Evolutionary conservation across 2,329 filamentous ascomycete species (phyloP), one percentile per base, ranked within the genome.

Genomic region (Cladosporium cucumerinum): DNA sequence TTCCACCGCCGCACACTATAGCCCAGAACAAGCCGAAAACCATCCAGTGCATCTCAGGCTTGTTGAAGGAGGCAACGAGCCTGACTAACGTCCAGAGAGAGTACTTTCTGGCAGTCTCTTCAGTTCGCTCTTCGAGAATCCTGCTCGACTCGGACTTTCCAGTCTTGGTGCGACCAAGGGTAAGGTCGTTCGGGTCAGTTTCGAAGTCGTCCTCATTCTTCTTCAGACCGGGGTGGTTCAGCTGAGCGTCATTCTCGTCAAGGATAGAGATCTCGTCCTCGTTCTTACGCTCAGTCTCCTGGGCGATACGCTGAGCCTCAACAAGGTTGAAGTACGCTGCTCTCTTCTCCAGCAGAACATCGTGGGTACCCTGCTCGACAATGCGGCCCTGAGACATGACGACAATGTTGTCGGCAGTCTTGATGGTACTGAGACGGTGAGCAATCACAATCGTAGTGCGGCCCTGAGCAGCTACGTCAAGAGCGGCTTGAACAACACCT

Each of bases 371-470:
- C 77, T 97, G 93, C 78, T 99, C 95, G 14, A 96, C 84, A 66
- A 99, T 96, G n/a, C 84, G 81, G 14, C 95, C 95, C 66, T 88
- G 80, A 5, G 88, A 85, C 89, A 99, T 94, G 68, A 97, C 94
- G 14, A 98, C 91, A 70, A 99, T 99, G 73, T 97, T 97, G 77
- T 98, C 90, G 0, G 94, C 94, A 68, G 93, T 89, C 77, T 88
- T 93, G 80, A 99, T 97, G 6, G 95, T 99, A 0, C 93, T 97
- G 10, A 99, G 83, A 70, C 94, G 89, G 80, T 99, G 95, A 51
- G 95, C 95, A 77, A 99, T 98, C 7, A 93, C 91, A 71, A 98
- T 97, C 2, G 95, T 98, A 0, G 95, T 99, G 62, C 95, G 87
- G 26, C 93, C 94, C 68, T 90, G 85, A 1, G 93, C 86, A 28